Conservation (phyloP, 164 flowering plant genomes). For the Hamamelis virginiana region DNA sequence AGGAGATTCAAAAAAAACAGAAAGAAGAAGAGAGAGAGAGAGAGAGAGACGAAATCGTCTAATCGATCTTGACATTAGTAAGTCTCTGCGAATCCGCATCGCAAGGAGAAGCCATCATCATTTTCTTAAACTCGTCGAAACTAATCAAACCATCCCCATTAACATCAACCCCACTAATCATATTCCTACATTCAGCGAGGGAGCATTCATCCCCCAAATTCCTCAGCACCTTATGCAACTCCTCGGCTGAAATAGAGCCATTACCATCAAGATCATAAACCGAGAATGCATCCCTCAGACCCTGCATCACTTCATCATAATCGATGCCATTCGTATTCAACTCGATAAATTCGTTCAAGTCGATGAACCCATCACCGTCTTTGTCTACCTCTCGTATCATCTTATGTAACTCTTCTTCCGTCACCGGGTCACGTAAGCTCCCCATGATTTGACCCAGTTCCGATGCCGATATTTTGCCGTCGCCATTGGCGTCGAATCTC, state of each 20-base stretch:
- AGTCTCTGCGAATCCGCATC: too few relatives aligned
- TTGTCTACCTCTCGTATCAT: conserved; percentile 62
- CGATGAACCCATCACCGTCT: conserved; percentile 81
- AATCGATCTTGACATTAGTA: too few relatives aligned
- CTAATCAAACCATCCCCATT: conserved; percentile 66
- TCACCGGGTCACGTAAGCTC: conserved; percentile 47
- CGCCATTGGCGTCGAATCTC: conserved; percentile 79
- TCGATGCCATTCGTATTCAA: conserved; percentile 60
- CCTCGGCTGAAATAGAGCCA: conserved; percentile 73
- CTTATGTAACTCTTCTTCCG: conserved; percentile 51
- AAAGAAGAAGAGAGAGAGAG: too few relatives aligned
- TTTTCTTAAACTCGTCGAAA: conserved; percentile 73
- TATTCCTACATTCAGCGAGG: conserved; percentile 60
- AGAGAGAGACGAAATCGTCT: too few relatives aligned
- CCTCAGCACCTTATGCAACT: conserved; percentile 52
- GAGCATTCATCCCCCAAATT: conserved; percentile 65
- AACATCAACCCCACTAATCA: conserved; percentile 67
- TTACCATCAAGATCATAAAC: conserved; percentile 70
- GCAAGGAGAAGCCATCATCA: conserved; percentile 76
- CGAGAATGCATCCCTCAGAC: conserved; percentile 61
- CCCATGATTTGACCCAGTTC: conserved; percentile 68
- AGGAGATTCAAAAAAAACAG: too few relatives aligned
- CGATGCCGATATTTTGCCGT: conserved; percentile 70
- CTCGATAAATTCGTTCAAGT: conserved; percentile 63
- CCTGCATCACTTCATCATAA: conserved; percentile 37